Conservation (phyloP, 805 yeast genomes). For the Yarrowia phangngaensis region DNA sequence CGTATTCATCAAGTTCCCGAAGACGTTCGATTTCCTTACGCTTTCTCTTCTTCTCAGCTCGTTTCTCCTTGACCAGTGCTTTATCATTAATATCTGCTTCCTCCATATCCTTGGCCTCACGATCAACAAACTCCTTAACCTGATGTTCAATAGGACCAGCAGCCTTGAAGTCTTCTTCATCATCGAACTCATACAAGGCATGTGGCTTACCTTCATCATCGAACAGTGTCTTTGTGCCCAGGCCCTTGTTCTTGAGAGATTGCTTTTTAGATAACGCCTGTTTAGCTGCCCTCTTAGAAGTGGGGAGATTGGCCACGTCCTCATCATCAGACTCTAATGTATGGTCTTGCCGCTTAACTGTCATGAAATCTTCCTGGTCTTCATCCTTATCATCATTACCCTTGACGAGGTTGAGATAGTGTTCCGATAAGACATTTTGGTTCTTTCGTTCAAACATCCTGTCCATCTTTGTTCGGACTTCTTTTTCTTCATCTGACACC, state of each 20-base stretch:
- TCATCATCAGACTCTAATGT: constrained; percentile 51
- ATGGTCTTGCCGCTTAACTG: constrained; percentile 75
- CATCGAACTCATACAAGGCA: constrained; percentile 84
- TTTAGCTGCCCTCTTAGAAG: constrained; percentile 80
- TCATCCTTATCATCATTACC: constrained; percentile 45
- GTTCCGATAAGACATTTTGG: constrained; percentile 87
- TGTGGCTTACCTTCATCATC: constrained; percentile 96
- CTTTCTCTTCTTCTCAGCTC: constrained; percentile 81
- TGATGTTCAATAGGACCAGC: constrained; percentile 65
- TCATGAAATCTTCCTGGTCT: constrained; percentile 69
- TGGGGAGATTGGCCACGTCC: constrained; percentile 47
- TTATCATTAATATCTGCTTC: constrained; percentile 76
- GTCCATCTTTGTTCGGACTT: constrained; percentile 82
- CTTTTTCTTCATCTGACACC: constrained; percentile 42
- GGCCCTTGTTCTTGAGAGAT: constrained; percentile 56
- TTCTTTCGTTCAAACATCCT: constrained; percentile 93
- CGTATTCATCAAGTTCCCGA: constrained; percentile 33
- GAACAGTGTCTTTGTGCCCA: constrained; percentile 73
- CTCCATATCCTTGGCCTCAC: constrained; percentile 67
- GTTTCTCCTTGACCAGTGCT: constrained; percentile 66
- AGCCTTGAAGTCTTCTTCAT: constrained; percentile 77
- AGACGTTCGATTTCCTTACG: constrained; percentile 63
- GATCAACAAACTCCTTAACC: constrained; percentile 59
- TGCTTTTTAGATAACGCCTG: constrained; percentile 83
- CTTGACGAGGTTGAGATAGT: constrained; percentile 71